phyloP scores from a whole-genome alignment of 805 yeast genomes.

The Yamadazyma tumulicola region DNA sequence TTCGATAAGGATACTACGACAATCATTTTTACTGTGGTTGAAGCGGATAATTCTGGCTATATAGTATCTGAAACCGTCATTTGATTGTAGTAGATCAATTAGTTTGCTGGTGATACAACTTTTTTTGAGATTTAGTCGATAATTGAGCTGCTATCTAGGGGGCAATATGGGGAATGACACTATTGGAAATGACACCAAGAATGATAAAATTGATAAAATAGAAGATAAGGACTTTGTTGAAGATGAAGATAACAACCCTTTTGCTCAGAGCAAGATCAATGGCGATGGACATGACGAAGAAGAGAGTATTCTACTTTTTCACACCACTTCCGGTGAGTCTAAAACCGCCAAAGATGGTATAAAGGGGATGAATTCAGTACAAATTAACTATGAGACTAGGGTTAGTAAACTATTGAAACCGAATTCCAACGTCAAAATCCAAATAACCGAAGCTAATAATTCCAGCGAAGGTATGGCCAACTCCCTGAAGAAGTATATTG shows the following conservation, averaged over 20 bases:
- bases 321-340: constrained; percentile 12
- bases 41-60: too few species aligned
- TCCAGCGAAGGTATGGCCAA: constrained; percentile 72
- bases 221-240: not conserved
- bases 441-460: constrained; percentile 80
- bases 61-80: too few species aligned
- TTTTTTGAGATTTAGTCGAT: too few species aligned
- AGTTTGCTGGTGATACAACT: too few species aligned
- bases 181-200: too few species aligned
- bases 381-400: constrained; percentile 31
- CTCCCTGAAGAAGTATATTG: constrained; percentile 61
- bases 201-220: too few species aligned
- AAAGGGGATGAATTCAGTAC: constrained; percentile 25
- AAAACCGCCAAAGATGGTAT: constrained; percentile 10
- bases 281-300: constrained; percentile 11
- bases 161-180: too few species aligned
- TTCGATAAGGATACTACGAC: too few species aligned
- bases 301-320: constrained; percentile 27
- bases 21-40: too few species aligned
- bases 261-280: constrained; percentile 7
- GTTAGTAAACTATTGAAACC: constrained; percentile 34
- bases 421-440: constrained; percentile 23
- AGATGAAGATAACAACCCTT: constrained; percentile 36
- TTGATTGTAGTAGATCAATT: too few species aligned
- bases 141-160: too few species aligned